These are phyloP conservation scores for Prillingera fragicola DNA, from an alignment of 1,284 basidiomycete genomes.

Conservation along the genomic window DNA sequence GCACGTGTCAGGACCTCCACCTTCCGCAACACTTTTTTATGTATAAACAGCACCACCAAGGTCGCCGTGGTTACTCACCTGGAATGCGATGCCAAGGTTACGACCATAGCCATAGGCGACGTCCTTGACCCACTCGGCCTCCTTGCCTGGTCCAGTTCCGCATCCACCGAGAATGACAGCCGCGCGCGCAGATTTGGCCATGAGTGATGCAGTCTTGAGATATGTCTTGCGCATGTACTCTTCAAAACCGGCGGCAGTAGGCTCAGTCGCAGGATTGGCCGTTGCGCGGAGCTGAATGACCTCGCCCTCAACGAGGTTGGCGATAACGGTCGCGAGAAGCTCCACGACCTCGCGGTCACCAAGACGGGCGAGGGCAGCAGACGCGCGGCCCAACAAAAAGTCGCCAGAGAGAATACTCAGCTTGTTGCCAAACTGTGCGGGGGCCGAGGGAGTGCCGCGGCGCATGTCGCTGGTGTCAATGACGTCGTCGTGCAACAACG, in stretches of 20 bases:
- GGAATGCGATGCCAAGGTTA: conserved; percentile 88
- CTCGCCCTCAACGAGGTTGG: conserved; percentile 95
- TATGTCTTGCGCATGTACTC: conserved; percentile 91
- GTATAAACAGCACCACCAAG: not conserved
- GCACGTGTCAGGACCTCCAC: too few species aligned
- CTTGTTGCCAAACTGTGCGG: conserved; percentile 90
- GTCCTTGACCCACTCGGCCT: conserved; percentile 76
- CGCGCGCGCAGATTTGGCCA: conserved; percentile 87
- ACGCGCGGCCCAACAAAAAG: conserved; percentile 88
- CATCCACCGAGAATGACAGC: conserved; percentile 86
- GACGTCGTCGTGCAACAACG: conserved; percentile 91
- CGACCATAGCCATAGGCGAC: conserved; percentile 87
- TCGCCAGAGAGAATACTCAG: conserved; percentile 90
- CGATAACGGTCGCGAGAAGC: conserved; percentile 83
- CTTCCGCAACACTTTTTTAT: not conserved
- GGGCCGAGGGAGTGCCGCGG: conserved; percentile 75
- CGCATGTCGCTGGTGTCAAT: conserved; percentile 80
- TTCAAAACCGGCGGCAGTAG: conserved; percentile 58
- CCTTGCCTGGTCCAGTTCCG: conserved; percentile 38
- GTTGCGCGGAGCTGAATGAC: conserved; percentile 72
- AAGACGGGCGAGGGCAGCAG: conserved; percentile 77
- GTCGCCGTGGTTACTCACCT: too few species aligned
- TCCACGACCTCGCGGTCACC: conserved; percentile 88
- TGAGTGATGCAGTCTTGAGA: conserved; percentile 90
- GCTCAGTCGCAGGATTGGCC: conserved; percentile 31